phyloP scores from a whole-genome alignment of 306 rosid genomes.

The Vigna mungo region DNA sequence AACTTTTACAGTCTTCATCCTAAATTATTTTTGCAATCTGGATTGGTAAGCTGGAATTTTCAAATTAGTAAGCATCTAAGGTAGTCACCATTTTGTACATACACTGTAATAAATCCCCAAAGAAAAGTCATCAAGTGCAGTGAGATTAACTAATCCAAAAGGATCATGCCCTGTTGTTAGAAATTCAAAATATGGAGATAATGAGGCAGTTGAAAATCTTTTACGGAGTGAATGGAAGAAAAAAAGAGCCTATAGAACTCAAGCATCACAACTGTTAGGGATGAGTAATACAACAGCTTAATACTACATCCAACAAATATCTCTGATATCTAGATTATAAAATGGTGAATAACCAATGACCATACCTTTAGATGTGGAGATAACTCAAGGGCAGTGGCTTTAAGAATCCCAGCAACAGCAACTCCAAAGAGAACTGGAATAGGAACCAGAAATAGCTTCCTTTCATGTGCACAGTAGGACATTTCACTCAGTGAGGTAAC shows the following conservation, averaged over 20 bases:
- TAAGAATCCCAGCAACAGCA: slow-evolving; percentile 72
- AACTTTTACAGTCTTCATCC: too few relatives aligned
- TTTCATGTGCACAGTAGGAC: slow-evolving; percentile 86
- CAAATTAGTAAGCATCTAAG: not conserved
- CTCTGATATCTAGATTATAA: slow-evolving; percentile 9
- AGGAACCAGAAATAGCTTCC: slow-evolving; percentile 75
- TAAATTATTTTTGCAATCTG: not conserved
- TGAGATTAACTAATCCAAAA: slow-evolving; percentile 20
- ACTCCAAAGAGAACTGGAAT: slow-evolving; percentile 72
- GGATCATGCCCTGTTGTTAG: slow-evolving; percentile 5
- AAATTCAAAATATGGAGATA: slow-evolving; percentile 6
- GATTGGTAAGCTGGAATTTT: slow-evolving; percentile 26
- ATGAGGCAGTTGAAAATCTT: slow-evolving; percentile 8
- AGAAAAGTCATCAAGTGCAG: slow-evolving; percentile 30
- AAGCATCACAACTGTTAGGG: not conserved
- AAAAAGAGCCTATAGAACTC: not conserved
- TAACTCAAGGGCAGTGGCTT: slow-evolving; percentile 64
- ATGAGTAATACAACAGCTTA: not conserved
- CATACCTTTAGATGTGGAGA: slow-evolving; percentile 80
- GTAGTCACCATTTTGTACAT: not conserved
- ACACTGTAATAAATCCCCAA: not conserved
- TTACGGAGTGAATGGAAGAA: not conserved
- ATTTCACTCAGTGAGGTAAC: slow-evolving; percentile 84
- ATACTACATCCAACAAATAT: slow-evolving; percentile 35
- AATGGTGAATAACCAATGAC: slow-evolving; percentile 22